Percentiles rank a stretch among this genome's conserved stretches.
These are phyloP conservation scores for Thalassiosira mediterranea DNA, from an alignment of 352 stramenopile species.

Conservation along the genomic window DNA sequence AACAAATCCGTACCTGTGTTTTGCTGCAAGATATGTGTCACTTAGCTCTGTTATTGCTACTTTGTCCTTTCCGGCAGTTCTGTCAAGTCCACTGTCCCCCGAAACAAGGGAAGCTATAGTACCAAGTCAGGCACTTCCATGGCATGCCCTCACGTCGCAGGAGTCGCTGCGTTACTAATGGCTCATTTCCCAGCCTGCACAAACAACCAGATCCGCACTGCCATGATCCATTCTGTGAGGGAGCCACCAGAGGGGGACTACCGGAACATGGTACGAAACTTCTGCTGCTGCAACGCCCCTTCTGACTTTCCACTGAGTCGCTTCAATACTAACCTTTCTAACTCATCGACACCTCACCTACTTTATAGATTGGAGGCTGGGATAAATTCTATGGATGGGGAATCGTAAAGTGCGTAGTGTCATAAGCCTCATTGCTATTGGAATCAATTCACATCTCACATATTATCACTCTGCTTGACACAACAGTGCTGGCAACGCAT, in stretches of 20 bases:
- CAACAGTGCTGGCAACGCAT: conserved; percentile 44
- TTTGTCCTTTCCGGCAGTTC: too few relatives aligned
- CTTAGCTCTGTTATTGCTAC: too few relatives aligned
- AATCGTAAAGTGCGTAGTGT: too few relatives aligned
- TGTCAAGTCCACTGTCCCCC: background rate
- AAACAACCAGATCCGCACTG: conserved; percentile 63
- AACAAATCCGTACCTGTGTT: too few relatives aligned
- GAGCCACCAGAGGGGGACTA: conserved; percentile 6
- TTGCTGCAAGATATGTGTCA: too few relatives aligned
- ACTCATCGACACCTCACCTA: too few relatives aligned
- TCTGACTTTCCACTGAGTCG: too few relatives aligned
- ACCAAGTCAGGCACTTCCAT: conserved; percentile 61
- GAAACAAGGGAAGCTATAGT: conserved; percentile 26
- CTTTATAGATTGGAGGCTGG: conserved; percentile 24
- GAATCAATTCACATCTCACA: too few relatives aligned
- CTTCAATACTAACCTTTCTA: too few relatives aligned
- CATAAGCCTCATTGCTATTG: too few relatives aligned
- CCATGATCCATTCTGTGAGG: conserved; percentile 19
- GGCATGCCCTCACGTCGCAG: conserved; percentile 65
- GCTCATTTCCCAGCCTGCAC: conserved; percentile 50
- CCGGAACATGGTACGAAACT: conserved; percentile 2
- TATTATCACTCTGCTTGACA: too few relatives aligned
- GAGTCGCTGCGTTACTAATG: conserved; percentile 60
- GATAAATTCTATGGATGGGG: conserved; percentile 43
- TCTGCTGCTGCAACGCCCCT: too few relatives aligned